Base-by-base conservation (phyloP, 2,329 filamentous ascomycete genomes). In the Fusarium sp. region DNA sequence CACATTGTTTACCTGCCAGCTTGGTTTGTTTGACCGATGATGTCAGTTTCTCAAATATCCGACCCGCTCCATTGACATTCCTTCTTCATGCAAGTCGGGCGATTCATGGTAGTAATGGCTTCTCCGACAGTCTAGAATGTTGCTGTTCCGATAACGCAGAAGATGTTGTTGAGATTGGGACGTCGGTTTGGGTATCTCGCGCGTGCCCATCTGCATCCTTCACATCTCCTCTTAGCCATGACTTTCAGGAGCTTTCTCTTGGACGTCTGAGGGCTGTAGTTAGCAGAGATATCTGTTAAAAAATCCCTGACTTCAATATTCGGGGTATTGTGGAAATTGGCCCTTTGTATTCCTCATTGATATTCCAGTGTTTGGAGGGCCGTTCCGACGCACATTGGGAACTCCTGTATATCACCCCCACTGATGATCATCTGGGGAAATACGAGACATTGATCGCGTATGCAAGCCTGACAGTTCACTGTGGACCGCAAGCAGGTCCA, bases 341-440 rank as follows among this genome's bases (percentile, higher is more conserved):
- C 29, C 49, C 42, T 28, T 53, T 47, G 28, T 33, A 24, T 63
- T 44, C 39, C 48, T 47, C 31, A 24, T 53, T 16, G 29, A 26
- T 12, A 63, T 46, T 47, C 43, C 44, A 41, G 64, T 49, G 56
- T 59, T 68, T 66, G 43, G 38, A 66, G 59, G 68, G 37, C 61
- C 56, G 64, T 57, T 59, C 68, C 68, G 59, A 66, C 6, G 44
- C 24, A 58, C 21, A 46, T 37, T 42, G 63, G 46, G 50, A 70
- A 68, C 57, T 65, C 67, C 31, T 68, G 43, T 31, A 54, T 44
- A 49, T 50, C 38, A 58, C 39, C 68, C 53, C 64, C 68, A 59
- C 68, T 33, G 55, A 53, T 55, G n/a, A 54, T 52, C 41, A n/a
- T 63, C 68, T 44, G 68, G 64, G 68, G 68, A 47, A 69, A 35